phyloP scores from a whole-genome alignment of 805 yeast species.

The Candida oleophila region DNA sequence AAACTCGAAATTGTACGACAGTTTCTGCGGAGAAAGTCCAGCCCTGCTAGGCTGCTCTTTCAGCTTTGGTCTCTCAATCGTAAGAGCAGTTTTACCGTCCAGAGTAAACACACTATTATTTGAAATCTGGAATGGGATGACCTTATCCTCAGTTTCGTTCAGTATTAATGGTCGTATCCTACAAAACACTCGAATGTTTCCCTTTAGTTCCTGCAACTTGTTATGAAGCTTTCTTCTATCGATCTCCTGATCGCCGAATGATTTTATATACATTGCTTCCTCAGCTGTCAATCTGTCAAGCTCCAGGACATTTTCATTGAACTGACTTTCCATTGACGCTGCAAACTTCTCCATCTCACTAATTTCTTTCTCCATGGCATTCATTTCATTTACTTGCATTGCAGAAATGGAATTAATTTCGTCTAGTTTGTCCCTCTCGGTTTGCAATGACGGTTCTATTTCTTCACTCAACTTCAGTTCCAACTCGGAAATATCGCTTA shows the following conservation, averaged over 20 bases:
- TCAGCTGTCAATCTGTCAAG: constrained; percentile 9
- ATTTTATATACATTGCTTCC: constrained; percentile 20
- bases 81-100: constrained; percentile 34
- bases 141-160: neutral
- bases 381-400: neutral
- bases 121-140: constrained; percentile 17
- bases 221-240: constrained; percentile 67
- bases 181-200: constrained; percentile 90
- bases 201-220: constrained; percentile 79
- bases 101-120: constrained; percentile 16
- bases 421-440: constrained; percentile 4
- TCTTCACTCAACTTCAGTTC: constrained; percentile 4
- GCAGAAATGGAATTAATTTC: neutral
- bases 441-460: constrained; percentile 3
- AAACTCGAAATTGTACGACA: constrained; percentile 52
- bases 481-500: constrained; percentile 7
- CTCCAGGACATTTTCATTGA: constrained; percentile 5
- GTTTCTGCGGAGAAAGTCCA: constrained; percentile 8
- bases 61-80: constrained; percentile 17
- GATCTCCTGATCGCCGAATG: constrained; percentile 50
- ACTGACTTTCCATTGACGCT: constrained; percentile 6
- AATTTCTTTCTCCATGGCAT: constrained; percentile 8
- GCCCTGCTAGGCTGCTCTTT: constrained; percentile 21
- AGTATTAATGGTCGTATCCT: constrained; percentile 64
- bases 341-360: constrained; percentile 3